These are phyloP conservation scores for Aspergillus sp. DNA, from an alignment of 2,329 filamentous ascomycete genomes.

Conservation along the genomic window DNA sequence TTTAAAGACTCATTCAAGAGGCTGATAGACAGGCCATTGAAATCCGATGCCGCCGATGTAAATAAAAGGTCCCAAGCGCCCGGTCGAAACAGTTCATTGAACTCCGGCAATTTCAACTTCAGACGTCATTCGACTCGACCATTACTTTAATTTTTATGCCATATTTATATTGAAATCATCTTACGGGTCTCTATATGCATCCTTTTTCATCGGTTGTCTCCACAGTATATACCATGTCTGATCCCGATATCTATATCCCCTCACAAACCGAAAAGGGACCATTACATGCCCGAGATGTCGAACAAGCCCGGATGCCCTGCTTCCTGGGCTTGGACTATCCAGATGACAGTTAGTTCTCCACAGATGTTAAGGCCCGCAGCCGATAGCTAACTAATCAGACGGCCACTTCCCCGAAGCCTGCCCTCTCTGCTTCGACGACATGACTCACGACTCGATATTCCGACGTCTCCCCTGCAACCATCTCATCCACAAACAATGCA, in stretches of 20 bases:
- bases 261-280: neutral
- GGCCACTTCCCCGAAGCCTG: neutral
- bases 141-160: too few species aligned
- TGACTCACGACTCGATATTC: neutral
- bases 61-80: neutral
- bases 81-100: too few species aligned
- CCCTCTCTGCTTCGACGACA: neutral
- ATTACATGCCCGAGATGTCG: neutral
- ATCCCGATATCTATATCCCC: neutral
- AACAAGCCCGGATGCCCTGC: neutral
- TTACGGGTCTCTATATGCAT: neutral
- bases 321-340: neutral
- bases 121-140: too few species aligned
- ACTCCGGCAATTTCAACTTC: too few species aligned
- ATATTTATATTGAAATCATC: neutral
- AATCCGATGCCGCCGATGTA: neutral
- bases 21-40: neutral
- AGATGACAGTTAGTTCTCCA: neutral
- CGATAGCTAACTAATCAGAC: neutral
- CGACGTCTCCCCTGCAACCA: neutral
- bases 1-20: neutral
- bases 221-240: neutral
- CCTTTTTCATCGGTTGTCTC: neutral
- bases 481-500: neutral
- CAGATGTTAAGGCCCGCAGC: neutral